Percentiles rank a stretch among this genome's conserved stretches.
Conservation (phyloP, 176 grass and related monocot species). For the Neostapfia colusana region DNA sequence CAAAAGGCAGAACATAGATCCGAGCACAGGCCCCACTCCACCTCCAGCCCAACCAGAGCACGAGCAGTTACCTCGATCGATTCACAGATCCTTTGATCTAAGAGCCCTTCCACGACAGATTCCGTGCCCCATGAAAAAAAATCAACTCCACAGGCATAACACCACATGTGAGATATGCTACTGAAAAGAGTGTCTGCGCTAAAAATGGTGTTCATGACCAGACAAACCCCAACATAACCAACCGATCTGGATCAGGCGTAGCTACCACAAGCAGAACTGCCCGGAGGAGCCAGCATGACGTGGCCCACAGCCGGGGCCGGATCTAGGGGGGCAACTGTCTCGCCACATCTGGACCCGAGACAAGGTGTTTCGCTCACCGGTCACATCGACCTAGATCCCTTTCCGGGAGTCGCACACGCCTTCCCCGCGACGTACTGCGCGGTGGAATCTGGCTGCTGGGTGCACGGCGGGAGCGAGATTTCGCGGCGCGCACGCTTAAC, state of each 20-base stretch:
- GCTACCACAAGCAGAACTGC: background rate
- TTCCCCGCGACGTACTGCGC: background rate
- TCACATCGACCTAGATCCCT: slow-evolving; percentile 28
- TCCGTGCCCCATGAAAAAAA: background rate
- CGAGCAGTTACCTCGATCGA: background rate
- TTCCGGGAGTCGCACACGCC: background rate
- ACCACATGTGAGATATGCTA: background rate
- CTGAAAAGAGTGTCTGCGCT: background rate
- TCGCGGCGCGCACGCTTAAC: background rate
- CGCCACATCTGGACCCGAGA: slow-evolving; percentile 21
- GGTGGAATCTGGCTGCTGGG: background rate
- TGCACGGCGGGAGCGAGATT: background rate
- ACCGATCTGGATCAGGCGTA: background rate
- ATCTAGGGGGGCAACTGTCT: slow-evolving; percentile 9
- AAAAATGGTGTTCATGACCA: background rate
- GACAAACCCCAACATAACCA: background rate
- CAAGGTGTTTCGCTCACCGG: background rate
- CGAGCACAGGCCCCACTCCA: background rate
- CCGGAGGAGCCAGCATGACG: background rate
- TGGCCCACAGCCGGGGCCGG: slow-evolving; percentile 8
- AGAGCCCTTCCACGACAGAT: too few relatives aligned
- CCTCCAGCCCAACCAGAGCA: background rate
- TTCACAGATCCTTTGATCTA: slow-evolving; percentile 9
- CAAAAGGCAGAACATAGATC: background rate
- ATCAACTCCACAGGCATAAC: too few relatives aligned